phyloP scores from a whole-genome alignment of 2,329 filamentous ascomycete species.

The Byssothecium circinans region DNA sequence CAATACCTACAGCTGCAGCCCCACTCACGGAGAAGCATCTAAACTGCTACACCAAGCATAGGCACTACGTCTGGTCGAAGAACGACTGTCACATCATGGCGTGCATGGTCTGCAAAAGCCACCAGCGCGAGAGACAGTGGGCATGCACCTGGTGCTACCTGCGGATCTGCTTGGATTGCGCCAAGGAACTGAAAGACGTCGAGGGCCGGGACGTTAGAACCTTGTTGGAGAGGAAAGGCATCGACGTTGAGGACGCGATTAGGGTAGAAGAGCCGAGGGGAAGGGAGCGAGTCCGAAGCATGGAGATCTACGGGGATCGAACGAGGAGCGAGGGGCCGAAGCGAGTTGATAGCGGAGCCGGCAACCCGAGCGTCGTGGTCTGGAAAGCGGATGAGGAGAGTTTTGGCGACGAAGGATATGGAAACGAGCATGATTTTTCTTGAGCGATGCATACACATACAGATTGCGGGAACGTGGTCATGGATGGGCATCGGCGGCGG shows the following conservation, averaged over 20 bases:
- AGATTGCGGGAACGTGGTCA: too few relatives aligned
- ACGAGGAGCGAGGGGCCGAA: background rate
- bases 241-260: background rate
- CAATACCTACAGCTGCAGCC: conserved; percentile 22
- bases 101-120: conserved; percentile 40
- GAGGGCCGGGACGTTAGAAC: conserved; percentile 22
- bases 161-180: conserved; percentile 36
- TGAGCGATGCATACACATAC: background rate
- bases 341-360: conserved; percentile 5
- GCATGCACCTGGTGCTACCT: conserved; percentile 43
- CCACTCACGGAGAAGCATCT: conserved; percentile 35
- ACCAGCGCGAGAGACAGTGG: conserved; percentile 30
- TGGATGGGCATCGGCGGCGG: too few relatives aligned
- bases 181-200: conserved; percentile 23
- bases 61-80: conserved; percentile 28
- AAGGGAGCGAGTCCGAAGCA: background rate
- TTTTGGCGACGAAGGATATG: background rate
- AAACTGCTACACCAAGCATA: conserved; percentile 38
- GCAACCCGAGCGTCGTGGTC: conserved; percentile 8
- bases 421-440: conserved; percentile 10
- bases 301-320: background rate
- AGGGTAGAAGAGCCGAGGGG: background rate
- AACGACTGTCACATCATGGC: conserved; percentile 38
- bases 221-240: conserved; percentile 19
- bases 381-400: conserved; percentile 10